phyloP scores from a whole-genome alignment of 352 stramenopile genomes.

The Phytophthora nicotianae region DNA sequence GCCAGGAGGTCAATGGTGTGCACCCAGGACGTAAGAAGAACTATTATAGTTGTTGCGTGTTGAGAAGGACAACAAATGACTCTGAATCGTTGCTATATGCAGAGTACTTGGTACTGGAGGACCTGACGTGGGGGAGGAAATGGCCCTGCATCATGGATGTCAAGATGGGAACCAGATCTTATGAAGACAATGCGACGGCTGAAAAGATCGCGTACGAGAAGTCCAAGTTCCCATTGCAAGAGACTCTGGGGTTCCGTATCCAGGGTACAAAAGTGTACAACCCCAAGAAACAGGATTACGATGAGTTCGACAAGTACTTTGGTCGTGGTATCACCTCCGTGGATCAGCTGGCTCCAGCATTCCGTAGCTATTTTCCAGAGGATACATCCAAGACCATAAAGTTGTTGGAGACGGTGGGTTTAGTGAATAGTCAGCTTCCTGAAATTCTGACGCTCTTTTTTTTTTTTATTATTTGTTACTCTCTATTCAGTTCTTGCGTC shows the following conservation, averaged over 20 bases:
- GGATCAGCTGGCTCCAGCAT: slow-evolving; percentile 64
- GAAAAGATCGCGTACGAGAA: slow-evolving; percentile 92
- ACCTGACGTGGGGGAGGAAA: slow-evolving; percentile 83
- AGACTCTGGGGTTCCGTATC: slow-evolving; percentile 92
- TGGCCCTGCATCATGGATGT: slow-evolving; percentile 96
- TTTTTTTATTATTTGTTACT: slow-evolving; percentile 1
- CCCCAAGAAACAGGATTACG: slow-evolving; percentile 51
- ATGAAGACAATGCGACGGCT: slow-evolving; percentile 84
- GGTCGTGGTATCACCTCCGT: slow-evolving; percentile 63
- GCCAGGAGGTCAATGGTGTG: slow-evolving; percentile 18
- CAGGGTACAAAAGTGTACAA: slow-evolving; percentile 94
- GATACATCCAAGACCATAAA: slow-evolving; percentile 31
- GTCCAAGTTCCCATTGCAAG: slow-evolving; percentile 94
- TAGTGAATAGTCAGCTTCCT: neutral
- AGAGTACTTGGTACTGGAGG: slow-evolving; percentile 91
- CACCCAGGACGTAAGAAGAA: slow-evolving; percentile 41
- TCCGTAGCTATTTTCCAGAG: slow-evolving; percentile 83
- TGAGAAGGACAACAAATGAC: neutral
- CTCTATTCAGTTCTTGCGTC: slow-evolving; percentile 59
- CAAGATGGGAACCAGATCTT: slow-evolving; percentile 96
- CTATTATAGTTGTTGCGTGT: neutral
- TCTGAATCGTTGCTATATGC: slow-evolving; percentile 1
- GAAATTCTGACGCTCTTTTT: slow-evolving; percentile 8
- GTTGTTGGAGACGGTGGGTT: slow-evolving; percentile 56
- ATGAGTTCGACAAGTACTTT: slow-evolving; percentile 89